Base-by-base conservation (phyloP, 257 asterid species). In the Plantago elongata region DNA sequence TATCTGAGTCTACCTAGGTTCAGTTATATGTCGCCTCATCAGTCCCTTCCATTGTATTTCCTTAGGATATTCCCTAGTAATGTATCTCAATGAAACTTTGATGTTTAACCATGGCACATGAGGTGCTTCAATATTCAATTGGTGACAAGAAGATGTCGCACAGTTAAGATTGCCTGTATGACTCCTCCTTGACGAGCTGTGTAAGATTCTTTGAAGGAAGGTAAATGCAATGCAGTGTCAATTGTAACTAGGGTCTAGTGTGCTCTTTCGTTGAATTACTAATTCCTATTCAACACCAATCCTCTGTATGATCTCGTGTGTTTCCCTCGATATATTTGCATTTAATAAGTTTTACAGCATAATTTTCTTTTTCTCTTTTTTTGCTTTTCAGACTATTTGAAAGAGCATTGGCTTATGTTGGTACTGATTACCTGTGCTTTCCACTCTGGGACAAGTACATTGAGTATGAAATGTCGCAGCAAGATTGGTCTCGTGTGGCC, bases 391-490 rank as follows among this genome's bases (percentile, higher is more conserved):
- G 99, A 94, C 78, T 93, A 68, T 87, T 93, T 75, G 99, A 89
- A 84, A 83, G 97, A 79, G 99, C 90, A 62, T 59, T 93, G 64
- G 94, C 90, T 40, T 93, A 85, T 81, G 99, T 89, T 68, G 99
- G 99, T 45, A 81, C 94, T 17, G 99, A 93, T 77, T 93, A 87
- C 69, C 75, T 81, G 47, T 87, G 96, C 82, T 89, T 87, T 73
- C 87, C 95, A n/a, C 83, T 93, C 54, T 93, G 99, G 99, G 99
- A 93, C 76, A 93, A 89, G 70, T 93, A 83, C 76, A 76, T 93
- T 44, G 99, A 93, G 72, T 93, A 83, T 65, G 99, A 93, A 64
- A 83, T 83, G 65, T 81, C 88, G 3, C 96, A 87, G 70, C 91
- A 85, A 62, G 94, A 86, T 67, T 93, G 96, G 99, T 61, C 92